Percentiles rank a stretch among this genome's conserved stretches.
These are phyloP conservation scores for Dothidotthia symphoricarpi DNA, from an alignment of 2,329 filamentous ascomycete species.

Conservation along the genomic window DNA sequence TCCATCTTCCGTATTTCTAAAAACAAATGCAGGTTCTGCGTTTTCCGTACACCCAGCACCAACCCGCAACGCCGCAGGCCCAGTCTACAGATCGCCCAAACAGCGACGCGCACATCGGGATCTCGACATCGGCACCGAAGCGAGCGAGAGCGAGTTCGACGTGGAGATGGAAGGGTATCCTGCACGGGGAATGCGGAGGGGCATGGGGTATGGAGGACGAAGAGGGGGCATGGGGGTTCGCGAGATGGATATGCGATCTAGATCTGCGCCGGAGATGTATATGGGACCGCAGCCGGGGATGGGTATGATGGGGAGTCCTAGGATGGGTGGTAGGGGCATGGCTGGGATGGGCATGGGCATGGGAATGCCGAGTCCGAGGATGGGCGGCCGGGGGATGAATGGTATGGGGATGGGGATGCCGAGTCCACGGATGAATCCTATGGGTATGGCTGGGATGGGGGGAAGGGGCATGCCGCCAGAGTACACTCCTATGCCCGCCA, in stretches of 20 bases:
- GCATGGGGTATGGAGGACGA: background rate
- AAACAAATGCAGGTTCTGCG: no score
- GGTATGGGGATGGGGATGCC: no score
- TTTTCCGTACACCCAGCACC: no score
- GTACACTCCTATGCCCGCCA: background rate
- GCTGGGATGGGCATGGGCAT: constrained; percentile 1
- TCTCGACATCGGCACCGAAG: no score
- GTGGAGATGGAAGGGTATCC: no score
- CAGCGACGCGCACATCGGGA: no score
- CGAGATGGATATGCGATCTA: constrained; percentile 1
- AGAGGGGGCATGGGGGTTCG: background rate
- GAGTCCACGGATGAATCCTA: background rate
- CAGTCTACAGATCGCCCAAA: no score
- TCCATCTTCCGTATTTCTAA: background rate
- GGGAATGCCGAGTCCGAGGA: constrained; percentile 2
- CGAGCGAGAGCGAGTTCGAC: no score
- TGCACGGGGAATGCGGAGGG: background rate
- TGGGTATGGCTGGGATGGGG: background rate
- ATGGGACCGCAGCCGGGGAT: constrained; percentile 1
- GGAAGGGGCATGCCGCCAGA: background rate
- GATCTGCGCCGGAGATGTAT: constrained; percentile 6
- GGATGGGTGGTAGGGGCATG: constrained; percentile 1
- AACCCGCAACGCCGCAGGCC: no score
- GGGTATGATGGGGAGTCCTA: constrained; percentile 1
- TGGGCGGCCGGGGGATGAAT: background rate